Evolutionary conservation across 2,329 filamentous ascomycete species (phyloP), one percentile per base, ranked within the genome.

Genomic region (Biscogniauxia marginata): DNA sequence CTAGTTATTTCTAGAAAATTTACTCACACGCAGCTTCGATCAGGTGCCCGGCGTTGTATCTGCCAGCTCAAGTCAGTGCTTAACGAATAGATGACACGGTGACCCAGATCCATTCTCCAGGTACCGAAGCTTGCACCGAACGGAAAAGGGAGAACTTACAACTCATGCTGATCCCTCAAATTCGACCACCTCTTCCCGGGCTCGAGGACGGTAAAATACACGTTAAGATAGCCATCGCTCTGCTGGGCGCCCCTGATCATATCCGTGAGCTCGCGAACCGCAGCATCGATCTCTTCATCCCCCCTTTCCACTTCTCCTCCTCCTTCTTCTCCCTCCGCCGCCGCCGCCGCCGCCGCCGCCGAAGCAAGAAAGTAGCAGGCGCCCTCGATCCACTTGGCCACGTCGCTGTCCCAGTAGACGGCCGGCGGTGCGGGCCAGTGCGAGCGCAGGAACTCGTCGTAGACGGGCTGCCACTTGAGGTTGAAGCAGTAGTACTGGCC

Each of bases 311-410:
- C 65, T 18, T 7, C 43, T 16, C n/a, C 3, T 45, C 9, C n/a
- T n/a, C 43, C 7, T 45, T 16, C n/a, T 18, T 2, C n/a, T n/a
- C n/a, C 7, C 19, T 7, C 43, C 19, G 13, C 43, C 19, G 13
- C 30, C 16, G 30, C 30, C 30, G 30, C 1, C n/a, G n/a, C n/a
- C n/a, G n/a, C n/a, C n/a, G 3, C 25, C 3, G 25, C 8, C 3
- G 25, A 30, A 7, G 55, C 46, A 7, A 84, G 70, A 60, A 84
- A 79, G 60, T 86, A 86, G 58, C 82, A 85, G 3, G 82, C 83
- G 0, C 79, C 83, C 68, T 87, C 84, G 50, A 86, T 83, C 81
- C 83, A 85, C 68, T 86, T 86, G 9, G 77, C 83, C 74, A 70
- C 64, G 50, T 73, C 72, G 61, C 74, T 76, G 62, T 86, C 84